phyloP scores from a whole-genome alignment of 2,329 filamentous ascomycete species.

The Didymella segeticola region DNA sequence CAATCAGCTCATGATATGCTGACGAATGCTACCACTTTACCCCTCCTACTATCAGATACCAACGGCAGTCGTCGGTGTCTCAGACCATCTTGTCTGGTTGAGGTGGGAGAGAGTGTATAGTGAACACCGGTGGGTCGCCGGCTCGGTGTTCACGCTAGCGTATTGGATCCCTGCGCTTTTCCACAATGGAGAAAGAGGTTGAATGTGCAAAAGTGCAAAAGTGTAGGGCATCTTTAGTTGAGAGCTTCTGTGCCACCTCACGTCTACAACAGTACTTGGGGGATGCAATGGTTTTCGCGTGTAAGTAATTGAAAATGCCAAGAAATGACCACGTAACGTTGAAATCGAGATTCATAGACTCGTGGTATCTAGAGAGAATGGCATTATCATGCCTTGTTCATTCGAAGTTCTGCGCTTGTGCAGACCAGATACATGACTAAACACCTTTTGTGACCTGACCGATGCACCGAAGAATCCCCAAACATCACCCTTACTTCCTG shows the following conservation, averaged over 20 bases:
- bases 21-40: constrained; percentile 2
- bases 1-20: constrained; percentile 12
- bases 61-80: constrained; percentile 6
- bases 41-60: constrained; percentile 1
- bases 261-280: no score
- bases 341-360: constrained; percentile 47
- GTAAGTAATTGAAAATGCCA: neutral
- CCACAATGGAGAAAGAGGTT: neutral
- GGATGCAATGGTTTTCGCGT: no score
- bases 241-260: no score
- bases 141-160: constrained; percentile 10
- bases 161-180: constrained; percentile 7
- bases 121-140: constrained; percentile 8
- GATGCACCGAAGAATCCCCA: constrained; percentile 50
- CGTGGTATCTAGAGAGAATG: constrained; percentile 51
- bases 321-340: constrained; percentile 34
- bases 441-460: constrained; percentile 52
- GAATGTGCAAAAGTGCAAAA: neutral
- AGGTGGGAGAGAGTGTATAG: neutral
- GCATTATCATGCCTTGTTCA: constrained; percentile 47
- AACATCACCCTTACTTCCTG: constrained; percentile 78
- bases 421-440: constrained; percentile 52
- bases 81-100: constrained; percentile 2
- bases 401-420: constrained; percentile 47
- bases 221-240: neutral